Evolutionary conservation across 441 rosid genomes (phyloP), one percentile per base, ranked within the genome.

Genomic region (Pelargonium fulgidum): DNA sequence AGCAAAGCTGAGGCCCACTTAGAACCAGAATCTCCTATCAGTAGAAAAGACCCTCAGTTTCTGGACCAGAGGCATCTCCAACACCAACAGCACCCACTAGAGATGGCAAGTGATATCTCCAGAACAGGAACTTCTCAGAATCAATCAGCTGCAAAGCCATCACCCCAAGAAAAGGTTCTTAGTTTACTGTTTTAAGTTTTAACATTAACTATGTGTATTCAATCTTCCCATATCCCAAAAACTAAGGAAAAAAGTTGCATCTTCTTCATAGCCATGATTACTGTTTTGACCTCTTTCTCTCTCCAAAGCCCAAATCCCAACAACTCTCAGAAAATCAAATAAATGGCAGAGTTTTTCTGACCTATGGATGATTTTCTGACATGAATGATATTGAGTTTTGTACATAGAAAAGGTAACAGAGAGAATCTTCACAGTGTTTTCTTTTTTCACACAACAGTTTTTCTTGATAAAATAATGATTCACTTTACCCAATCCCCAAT

Each of bases 1-100:
- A 83, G 92, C 79, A 85, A 86, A 79, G 85, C 81, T 68, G 96
- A 89, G 63, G 81, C 84, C 24, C 89, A 78, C 69, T 70, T 77
- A 14, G 92, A 89, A 67, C 86, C 90, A 14, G 99, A 93, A 76
- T 91, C 99, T 70, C 93, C 99, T 0, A 81, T 89, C 62, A 87
- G 91, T 75, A 85, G 75, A 74, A 89, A 86, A 58, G 82, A 79
- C 71, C 81, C 78, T 62, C 86, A 80, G 69, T 67, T 68, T 66
- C 79, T 83, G 74, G 81, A 80, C 66, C 85, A 78, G 26, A 22
- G 20, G 64, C 78, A 73, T 63, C 76, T 77, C 42, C 82, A 79
- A 65, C 88, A 82, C 10, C 65, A 64, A 19, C 66, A 24, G 12
- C 70, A 67, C 9, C 80, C 78, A 72, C 68, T 52, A 68, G 81